phyloP scores from a whole-genome alignment of 2,329 filamentous ascomycete genomes.

The Simplicillium sp. region DNA sequence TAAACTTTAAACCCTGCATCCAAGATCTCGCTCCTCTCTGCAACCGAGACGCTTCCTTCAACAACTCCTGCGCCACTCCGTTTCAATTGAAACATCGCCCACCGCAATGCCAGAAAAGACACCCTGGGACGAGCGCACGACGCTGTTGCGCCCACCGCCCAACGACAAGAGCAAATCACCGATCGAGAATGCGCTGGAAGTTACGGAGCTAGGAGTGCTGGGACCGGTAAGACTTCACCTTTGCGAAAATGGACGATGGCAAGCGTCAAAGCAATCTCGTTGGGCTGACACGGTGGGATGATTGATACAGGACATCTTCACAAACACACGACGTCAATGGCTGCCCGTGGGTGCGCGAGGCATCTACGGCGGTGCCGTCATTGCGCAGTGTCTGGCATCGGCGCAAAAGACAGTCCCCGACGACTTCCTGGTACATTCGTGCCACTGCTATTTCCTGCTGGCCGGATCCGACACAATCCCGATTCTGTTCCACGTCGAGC shows the following conservation, averaged over 20 bases:
- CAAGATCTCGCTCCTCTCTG: too few relatives aligned
- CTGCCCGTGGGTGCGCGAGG: constrained; percentile 86
- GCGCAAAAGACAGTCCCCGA: constrained; percentile 78
- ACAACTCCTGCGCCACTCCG: too few relatives aligned
- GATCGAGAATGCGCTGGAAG: constrained; percentile 81
- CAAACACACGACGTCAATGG: constrained; percentile 86
- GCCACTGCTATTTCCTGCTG: constrained; percentile 98
- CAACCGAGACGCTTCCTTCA: too few relatives aligned
- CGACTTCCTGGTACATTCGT: constrained; percentile 81
- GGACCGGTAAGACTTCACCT: constrained; percentile 52
- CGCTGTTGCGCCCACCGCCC: constrained; percentile 58
- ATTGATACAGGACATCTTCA: constrained; percentile 68
- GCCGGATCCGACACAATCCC: constrained; percentile 78
- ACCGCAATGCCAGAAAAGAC: constrained; percentile 5
- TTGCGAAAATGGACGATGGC: constrained; percentile 6
- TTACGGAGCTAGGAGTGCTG: constrained; percentile 69
- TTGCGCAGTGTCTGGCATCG: constrained; percentile 82
- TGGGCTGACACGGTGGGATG: neutral
- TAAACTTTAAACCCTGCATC: too few relatives aligned
- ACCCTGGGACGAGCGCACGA: constrained; percentile 20
- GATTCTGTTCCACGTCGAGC: constrained; percentile 90
- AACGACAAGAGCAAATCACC: constrained; percentile 62
- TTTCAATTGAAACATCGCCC: too few relatives aligned
- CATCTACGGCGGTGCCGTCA: constrained; percentile 87
- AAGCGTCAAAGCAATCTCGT: neutral